phyloP scores from a whole-genome alignment of 1,284 basidiomycete genomes.

The Cutaneotrichosporon spelunceum region DNA sequence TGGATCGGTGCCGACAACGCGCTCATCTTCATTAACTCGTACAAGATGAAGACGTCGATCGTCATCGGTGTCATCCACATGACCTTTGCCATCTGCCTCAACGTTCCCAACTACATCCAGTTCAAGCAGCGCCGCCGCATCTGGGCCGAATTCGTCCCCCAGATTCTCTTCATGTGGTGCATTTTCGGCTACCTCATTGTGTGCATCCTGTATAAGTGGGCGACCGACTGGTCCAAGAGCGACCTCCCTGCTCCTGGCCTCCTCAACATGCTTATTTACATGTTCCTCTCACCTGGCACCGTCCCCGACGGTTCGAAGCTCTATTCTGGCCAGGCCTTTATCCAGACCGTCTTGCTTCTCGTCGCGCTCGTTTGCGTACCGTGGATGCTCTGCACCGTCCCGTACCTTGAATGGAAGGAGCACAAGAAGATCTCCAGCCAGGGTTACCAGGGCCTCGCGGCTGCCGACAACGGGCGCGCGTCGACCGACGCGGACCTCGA shows the following conservation, averaged over 20 bases:
- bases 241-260: slow-evolving; percentile 76
- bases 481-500: slow-evolving; percentile 55
- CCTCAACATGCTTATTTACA: slow-evolving; percentile 90
- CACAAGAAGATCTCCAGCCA: slow-evolving; percentile 77
- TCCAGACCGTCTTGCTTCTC: slow-evolving; percentile 77
- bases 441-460: slow-evolving; percentile 69
- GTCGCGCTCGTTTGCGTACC: slow-evolving; percentile 87
- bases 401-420: slow-evolving; percentile 91
- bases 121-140: slow-evolving; percentile 84
- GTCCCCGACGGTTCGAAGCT: slow-evolving; percentile 70
- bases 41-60: slow-evolving; percentile 99
- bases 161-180: slow-evolving; percentile 93
- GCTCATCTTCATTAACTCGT: slow-evolving; percentile 94
- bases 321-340: slow-evolving; percentile 79
- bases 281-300: slow-evolving; percentile 84
- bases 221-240: slow-evolving; percentile 79
- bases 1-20: slow-evolving; percentile 95
- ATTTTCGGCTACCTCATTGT: slow-evolving; percentile 96
- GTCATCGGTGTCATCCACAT: slow-evolving; percentile 97
- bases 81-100: slow-evolving; percentile 94
- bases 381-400: slow-evolving; percentile 89
- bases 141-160: slow-evolving; percentile 92
- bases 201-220: slow-evolving; percentile 98
- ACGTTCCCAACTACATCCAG: slow-evolving; percentile 90
- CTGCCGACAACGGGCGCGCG: slow-evolving; percentile 45